Base-by-base conservation (phyloP, 2,329 filamentous ascomycete genomes). In the Balansia obtecta region DNA sequence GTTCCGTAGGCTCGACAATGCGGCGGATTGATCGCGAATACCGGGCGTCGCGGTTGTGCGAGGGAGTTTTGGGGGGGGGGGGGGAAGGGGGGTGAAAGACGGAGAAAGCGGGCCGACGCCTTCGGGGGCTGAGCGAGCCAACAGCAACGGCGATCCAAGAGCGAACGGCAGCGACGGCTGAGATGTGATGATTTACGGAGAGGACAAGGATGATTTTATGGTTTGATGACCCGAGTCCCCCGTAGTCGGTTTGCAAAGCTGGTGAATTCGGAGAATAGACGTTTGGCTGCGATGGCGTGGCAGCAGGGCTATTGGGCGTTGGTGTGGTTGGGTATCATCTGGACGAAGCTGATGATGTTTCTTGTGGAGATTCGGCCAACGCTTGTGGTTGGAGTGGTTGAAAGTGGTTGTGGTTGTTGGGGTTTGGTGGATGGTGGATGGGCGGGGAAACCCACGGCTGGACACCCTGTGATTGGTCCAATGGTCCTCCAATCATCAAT, bases 1-100 rank as follows among this genome's bases (percentile, higher is more conserved):
- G 54, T 66, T 59, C 56, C 62, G 60, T 58, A 60, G 54, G 54
- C 52, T 61, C 61, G 66, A 68, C 66, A 69, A 65, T 61, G 60
- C 63, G 66, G 61, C 66, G 66, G 62, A 58, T 66, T 58, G 50
- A 45, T 56, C 52, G 50, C 55, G 45, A 55, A 50, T 53, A 45
- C 50, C 51, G 49, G 50, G 53, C 50, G 53, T 52, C 47, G 48
- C 54, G 54, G 50, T 53, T 33, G n/a, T 32, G 48, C 34, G 42
- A 33, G 41, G 18, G 16, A 38, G 8, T 38, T 38, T n/a, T n/a
- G n/a, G n/a, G n/a, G n/a, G n/a, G n/a, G n/a, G n/a, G n/a, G n/a
- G n/a, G n/a, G n/a, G n/a, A n/a, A n/a, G n/a, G n/a, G n/a, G n/a
- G n/a, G n/a, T n/a, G n/a, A n/a, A n/a, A n/a, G n/a, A n/a, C n/a